A percentile compares a stretch with the other conserved stretches of the same genome.
phyloP scores from a whole-genome alignment of 2,329 filamentous ascomycete species.

The Colletotrichum theobromicola region DNA sequence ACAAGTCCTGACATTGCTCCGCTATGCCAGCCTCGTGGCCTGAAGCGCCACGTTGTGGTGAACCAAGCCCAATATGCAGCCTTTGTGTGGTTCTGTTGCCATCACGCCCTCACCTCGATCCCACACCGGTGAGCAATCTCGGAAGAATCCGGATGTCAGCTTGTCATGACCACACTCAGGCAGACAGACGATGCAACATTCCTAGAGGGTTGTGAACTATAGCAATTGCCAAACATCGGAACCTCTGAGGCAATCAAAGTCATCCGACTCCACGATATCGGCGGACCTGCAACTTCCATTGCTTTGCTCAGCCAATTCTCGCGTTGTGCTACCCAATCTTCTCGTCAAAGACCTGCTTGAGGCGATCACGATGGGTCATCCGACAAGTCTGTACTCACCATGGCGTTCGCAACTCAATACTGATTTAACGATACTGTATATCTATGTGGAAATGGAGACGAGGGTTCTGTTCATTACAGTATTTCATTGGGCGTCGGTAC shows the following conservation, averaged over 20 bases:
- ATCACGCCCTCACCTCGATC: neutral
- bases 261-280: neutral
- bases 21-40: neutral
- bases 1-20: neutral
- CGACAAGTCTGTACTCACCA: constrained; percentile 10
- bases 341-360: neutral
- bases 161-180: neutral
- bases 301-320: neutral
- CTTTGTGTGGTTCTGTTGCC: neutral
- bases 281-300: neutral
- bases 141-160: neutral
- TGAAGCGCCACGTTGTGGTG: neutral
- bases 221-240: neutral
- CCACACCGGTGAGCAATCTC: neutral
- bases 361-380: constrained; percentile 4
- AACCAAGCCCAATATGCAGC: neutral
- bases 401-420: neutral
- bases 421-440: neutral
- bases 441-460: neutral
- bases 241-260: neutral
- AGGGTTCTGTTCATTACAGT: neutral
- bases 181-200: neutral
- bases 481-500: neutral
- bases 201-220: neutral
- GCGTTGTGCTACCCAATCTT: constrained; percentile 5